A percentile compares a stretch with the other conserved stretches of the same genome.
These are phyloP conservation scores for Cladobotryum protrusum DNA, from an alignment of 2,329 filamentous ascomycete species.

Conservation along the genomic window DNA sequence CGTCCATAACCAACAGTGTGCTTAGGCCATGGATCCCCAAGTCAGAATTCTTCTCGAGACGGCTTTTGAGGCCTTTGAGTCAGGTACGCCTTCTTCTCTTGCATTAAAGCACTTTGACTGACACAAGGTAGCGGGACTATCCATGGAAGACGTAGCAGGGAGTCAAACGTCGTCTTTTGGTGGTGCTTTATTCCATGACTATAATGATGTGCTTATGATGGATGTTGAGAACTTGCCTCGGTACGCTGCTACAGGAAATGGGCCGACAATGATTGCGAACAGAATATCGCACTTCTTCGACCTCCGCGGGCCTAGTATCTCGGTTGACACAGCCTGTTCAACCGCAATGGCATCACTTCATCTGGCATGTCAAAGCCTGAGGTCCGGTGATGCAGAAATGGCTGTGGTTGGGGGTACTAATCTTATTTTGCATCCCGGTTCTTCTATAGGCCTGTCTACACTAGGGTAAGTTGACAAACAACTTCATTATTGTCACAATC, in stretches of 20 bases:
- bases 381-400: neutral
- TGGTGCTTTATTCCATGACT: conserved; percentile 2
- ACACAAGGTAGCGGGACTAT: neutral
- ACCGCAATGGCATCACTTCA: neutral
- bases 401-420: conserved; percentile 14
- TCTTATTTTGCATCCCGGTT: conserved; percentile 7
- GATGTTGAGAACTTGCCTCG: conserved; percentile 1
- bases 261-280: conserved; percentile 1
- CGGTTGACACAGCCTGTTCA: conserved; percentile 7
- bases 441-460: neutral
- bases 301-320: conserved; percentile 2
- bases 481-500: neutral
- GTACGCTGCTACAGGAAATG: neutral
- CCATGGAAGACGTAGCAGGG: conserved; percentile 1
- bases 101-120: neutral
- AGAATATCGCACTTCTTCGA: conserved; percentile 8
- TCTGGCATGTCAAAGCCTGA: neutral
- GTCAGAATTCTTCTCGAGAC: conserved; percentile 2
- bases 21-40: conserved; percentile 3
- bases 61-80: conserved; percentile 4
- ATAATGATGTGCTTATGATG: neutral
- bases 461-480: neutral
- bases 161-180: neutral
- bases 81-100: neutral
- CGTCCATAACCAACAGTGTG: neutral